phyloP scores from a whole-genome alignment of 2,329 filamentous ascomycete genomes.

The Cladorrhinum sp. region DNA sequence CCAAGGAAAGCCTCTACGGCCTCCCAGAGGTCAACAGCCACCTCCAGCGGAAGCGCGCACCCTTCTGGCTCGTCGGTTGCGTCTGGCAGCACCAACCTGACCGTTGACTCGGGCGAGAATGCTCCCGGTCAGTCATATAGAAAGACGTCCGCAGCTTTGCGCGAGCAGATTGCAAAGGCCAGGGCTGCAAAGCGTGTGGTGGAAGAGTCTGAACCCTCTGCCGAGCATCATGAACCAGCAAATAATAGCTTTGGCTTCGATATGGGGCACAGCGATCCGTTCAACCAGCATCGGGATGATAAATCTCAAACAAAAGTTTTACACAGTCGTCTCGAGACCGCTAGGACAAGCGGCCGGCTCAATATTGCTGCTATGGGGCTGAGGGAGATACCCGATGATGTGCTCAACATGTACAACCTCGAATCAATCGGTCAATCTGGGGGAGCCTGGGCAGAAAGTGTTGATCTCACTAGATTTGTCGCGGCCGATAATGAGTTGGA shows the following conservation, averaged over 20 bases:
- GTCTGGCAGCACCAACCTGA: conserved; percentile 36
- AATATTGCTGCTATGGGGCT: conserved; percentile 86
- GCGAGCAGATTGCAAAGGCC: conserved; percentile 90
- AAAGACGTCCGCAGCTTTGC: conserved; percentile 76
- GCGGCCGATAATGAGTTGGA: conserved; percentile 89
- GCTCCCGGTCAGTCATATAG: conserved; percentile 31
- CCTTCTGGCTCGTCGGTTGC: conserved; percentile 37
- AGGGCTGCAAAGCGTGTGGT: conserved; percentile 74
- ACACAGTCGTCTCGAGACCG: conserved; percentile 67
- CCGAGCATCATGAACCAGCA: conserved; percentile 42
- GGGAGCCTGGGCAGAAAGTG: conserved; percentile 83
- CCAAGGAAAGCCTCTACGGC: conserved; percentile 40
- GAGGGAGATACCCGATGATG: conserved; percentile 74
- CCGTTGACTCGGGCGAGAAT: conserved; percentile 36
- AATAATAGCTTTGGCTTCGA: conserved; percentile 58
- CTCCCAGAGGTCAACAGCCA: conserved; percentile 38
- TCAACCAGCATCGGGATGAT: conserved; percentile 62
- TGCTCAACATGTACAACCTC: conserved; percentile 86
- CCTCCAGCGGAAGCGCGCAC: conserved; percentile 36
- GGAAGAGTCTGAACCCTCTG: conserved; percentile 34
- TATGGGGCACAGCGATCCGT: conserved; percentile 60
- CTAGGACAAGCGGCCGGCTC: conserved; percentile 73
- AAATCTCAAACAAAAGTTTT: conserved; percentile 64
- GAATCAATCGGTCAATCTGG: conserved; percentile 61
- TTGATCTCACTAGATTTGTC: conserved; percentile 79